Conservation (phyloP, 2,329 filamentous ascomycete species). For the Fusarium oxysporum region DNA sequence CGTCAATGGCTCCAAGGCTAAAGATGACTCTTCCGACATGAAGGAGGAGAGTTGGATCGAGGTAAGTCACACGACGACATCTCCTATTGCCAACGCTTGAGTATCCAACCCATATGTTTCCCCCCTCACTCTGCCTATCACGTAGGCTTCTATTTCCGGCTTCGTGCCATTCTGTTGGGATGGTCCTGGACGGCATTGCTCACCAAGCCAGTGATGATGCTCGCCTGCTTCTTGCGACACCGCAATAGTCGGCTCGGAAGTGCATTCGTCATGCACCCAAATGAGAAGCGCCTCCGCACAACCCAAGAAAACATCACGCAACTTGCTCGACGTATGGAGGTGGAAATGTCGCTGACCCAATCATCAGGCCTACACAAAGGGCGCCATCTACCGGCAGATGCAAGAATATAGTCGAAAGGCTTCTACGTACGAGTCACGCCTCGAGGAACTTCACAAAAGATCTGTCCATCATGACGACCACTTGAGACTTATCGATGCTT, state of each 20-base stretch:
- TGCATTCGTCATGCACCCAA: constrained; percentile 37
- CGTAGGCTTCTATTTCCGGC: constrained; percentile 26
- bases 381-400: constrained; percentile 97
- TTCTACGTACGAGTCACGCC: constrained; percentile 79
- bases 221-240: constrained; percentile 47
- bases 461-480: constrained; percentile 91
- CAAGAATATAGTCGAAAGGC: constrained; percentile 96
- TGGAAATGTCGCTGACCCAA: constrained; percentile 43
- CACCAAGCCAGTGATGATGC: constrained; percentile 53
- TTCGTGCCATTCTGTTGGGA: constrained; percentile 44
- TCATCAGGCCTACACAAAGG: constrained; percentile 69
- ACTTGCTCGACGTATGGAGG: constrained; percentile 35
- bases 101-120: constrained; percentile 22
- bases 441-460: constrained; percentile 83
- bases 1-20: constrained; percentile 78
- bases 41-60: constrained; percentile 73
- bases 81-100: constrained; percentile 33
- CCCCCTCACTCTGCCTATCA: constrained; percentile 22
- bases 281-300: constrained; percentile 36
- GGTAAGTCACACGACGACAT: constrained; percentile 64
- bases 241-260: constrained; percentile 46
- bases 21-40: constrained; percentile 66
- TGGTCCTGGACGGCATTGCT: constrained; percentile 51
- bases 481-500: constrained; percentile 87
- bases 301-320: constrained; percentile 33